Evolutionary conservation across 2,329 filamentous ascomycete species (phyloP).

Genomic region (Capronia coronata): DNA sequence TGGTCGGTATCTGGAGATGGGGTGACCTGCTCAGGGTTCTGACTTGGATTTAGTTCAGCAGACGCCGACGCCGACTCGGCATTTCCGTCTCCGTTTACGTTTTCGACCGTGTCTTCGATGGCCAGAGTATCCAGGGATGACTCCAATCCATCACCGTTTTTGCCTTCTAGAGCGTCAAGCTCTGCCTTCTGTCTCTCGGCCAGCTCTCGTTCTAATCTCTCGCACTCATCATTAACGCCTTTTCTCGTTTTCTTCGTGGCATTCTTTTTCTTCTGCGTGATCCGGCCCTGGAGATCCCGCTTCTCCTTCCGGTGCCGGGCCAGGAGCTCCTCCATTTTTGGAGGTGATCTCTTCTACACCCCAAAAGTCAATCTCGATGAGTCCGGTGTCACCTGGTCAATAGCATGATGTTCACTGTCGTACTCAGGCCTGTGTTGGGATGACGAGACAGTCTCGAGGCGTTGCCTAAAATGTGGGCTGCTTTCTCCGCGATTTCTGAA

Average conservation of each 20-base stretch:
- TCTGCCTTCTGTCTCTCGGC: conserved; percentile 46
- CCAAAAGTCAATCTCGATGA: neutral
- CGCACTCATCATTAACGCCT: conserved; percentile 62
- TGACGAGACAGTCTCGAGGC: no score
- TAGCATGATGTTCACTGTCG: no score
- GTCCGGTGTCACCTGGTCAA: neutral
- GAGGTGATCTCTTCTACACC: no score
- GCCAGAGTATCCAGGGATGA: conserved; percentile 32
- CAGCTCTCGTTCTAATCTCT: conserved; percentile 50
- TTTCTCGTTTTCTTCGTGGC: conserved; percentile 75
- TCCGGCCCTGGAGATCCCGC: conserved; percentile 73
- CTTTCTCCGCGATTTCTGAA: no score
- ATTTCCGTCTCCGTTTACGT: conserved; percentile 21
- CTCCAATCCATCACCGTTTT: conserved; percentile 19
- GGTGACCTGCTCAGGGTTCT: neutral
- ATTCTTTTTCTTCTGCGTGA: conserved; percentile 94
- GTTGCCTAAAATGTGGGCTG: no score
- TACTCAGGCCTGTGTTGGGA: no score
- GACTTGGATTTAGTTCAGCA: conserved; percentile 5
- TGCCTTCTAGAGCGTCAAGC: conserved; percentile 21
- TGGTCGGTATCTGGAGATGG: conserved; percentile 1
- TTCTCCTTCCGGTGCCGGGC: conserved; percentile 80
- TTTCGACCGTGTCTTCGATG: conserved; percentile 30
- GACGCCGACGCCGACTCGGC: conserved; percentile 18
- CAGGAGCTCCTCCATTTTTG: conserved; percentile 68